phyloP scores from a whole-genome alignment of 1,284 basidiomycete genomes.

The Exsudoporus floridanus region DNA sequence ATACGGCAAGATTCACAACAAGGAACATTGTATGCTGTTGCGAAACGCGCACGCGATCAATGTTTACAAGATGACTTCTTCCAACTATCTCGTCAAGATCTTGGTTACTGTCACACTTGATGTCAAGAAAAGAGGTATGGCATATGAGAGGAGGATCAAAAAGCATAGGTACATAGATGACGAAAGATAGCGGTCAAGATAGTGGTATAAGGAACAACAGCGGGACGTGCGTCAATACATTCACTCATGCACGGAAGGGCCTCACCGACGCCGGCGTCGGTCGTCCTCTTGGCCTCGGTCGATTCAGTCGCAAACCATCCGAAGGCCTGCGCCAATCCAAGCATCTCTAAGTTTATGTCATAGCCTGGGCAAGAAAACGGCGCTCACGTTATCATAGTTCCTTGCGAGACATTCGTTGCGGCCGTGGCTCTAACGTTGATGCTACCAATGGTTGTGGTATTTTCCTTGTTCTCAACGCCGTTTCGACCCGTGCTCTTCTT shows the following conservation, averaged over 20 bases:
- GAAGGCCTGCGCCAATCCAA: conserved; percentile 44
- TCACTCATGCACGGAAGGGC: conserved; percentile 27
- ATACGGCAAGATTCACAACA: not conserved
- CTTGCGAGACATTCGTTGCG: conserved; percentile 35
- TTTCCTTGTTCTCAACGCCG: conserved; percentile 55
- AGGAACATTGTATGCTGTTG: not conserved
- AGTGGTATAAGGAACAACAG: not conserved
- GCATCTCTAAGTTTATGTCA: not conserved
- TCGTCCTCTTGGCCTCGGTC: conserved; percentile 46
- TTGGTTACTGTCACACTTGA: conserved; percentile 4
- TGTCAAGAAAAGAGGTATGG: conserved; percentile 4
- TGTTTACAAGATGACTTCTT: conserved; percentile 2
- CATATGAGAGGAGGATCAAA: conserved; percentile 9
- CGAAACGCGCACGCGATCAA: not conserved
- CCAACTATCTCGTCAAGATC: not conserved
- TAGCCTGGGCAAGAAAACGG: not conserved
- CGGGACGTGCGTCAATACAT: not conserved
- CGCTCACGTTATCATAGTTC: conserved; percentile 56
- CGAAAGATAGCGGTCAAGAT: not conserved
- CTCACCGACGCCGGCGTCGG: conserved; percentile 21
- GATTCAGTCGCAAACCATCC: conserved; percentile 61
- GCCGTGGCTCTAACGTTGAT: not conserved
- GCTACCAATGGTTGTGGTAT: conserved; percentile 26
- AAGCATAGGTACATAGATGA: conserved; percentile 28
- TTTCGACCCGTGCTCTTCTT: conserved; percentile 52